These are phyloP conservation scores for Kwoniella mangroviensis DNA, from an alignment of 768 basidiomycete species.

Conservation along the genomic window DNA sequence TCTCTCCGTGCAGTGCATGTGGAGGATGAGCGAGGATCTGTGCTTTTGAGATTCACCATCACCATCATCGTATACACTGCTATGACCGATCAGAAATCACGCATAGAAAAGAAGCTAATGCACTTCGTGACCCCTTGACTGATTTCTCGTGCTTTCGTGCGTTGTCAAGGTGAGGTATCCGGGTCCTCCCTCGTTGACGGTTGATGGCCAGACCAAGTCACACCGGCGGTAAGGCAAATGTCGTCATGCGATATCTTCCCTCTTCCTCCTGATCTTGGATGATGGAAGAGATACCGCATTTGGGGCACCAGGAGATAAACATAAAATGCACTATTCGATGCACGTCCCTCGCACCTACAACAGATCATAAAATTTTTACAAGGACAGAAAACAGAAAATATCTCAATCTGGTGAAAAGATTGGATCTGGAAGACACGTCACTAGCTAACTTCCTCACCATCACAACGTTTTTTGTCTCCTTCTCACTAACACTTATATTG, in stretches of 20 bases:
- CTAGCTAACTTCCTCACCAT: background rate
- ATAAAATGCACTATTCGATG: background rate
- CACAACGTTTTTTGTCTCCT: background rate
- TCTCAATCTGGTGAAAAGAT: background rate
- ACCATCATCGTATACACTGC: background rate
- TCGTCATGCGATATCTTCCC: background rate
- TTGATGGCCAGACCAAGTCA: conserved; percentile 1
- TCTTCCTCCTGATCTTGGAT: background rate
- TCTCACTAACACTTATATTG: background rate
- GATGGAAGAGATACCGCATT: conserved; percentile 4
- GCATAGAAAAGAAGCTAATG: conserved; percentile 1
- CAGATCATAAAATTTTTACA: background rate
- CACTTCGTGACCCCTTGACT: conserved; percentile 16
- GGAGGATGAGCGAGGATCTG: background rate
- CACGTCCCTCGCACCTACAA: conserved; percentile 1
- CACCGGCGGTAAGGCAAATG: conserved; percentile 10
- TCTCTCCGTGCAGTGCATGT: background rate
- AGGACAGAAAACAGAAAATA: background rate
- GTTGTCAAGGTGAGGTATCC: conserved; percentile 14
- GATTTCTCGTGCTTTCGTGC: background rate
- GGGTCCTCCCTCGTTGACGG: background rate
- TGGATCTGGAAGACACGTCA: conserved; percentile 5
- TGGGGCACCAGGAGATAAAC: conserved; percentile 6
- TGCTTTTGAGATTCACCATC: conserved; percentile 1
- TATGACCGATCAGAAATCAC: background rate